Evolutionary conservation across 2,329 filamentous ascomycete genomes (phyloP).

Genomic region (Fusarium verrucosum): DNA sequence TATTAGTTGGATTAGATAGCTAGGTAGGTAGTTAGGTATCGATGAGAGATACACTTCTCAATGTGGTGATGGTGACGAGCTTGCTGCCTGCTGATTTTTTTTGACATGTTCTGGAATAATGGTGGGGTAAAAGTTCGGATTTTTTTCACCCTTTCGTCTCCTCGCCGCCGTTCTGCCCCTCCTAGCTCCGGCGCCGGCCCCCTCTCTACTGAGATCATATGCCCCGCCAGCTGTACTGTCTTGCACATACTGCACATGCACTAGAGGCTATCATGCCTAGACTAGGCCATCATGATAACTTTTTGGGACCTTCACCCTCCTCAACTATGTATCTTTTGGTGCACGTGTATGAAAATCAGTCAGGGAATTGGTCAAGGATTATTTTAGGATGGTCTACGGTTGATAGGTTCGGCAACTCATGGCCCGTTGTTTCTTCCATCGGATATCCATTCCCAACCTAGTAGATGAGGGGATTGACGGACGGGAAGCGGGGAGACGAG

Average conservation of each 20-base stretch:
- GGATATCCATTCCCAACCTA: constrained; percentile 11
- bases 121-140: constrained; percentile 37
- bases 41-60: constrained; percentile 8
- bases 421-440: constrained; percentile 18
- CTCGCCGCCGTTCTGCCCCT: constrained; percentile 4
- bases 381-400: constrained; percentile 20
- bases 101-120: constrained; percentile 26
- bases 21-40: no score
- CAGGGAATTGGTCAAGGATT: constrained; percentile 42
- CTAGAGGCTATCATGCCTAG: constrained; percentile 26
- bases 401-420: constrained; percentile 35
- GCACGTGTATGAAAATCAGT: constrained; percentile 44
- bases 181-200: not conserved
- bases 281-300: constrained; percentile 27
- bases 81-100: no score
- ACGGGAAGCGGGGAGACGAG: constrained; percentile 29
- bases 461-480: constrained; percentile 14
- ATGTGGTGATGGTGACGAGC: constrained; percentile 22
- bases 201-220: not conserved
- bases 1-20: not conserved
- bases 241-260: constrained; percentile 22
- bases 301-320: constrained; percentile 11
- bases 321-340: constrained; percentile 14
- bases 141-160: not conserved
- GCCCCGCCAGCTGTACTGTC: no score